These are phyloP conservation scores for Penicillium coffeae DNA, from an alignment of 495 filamentous ascomycete genomes.

Conservation along the genomic window DNA sequence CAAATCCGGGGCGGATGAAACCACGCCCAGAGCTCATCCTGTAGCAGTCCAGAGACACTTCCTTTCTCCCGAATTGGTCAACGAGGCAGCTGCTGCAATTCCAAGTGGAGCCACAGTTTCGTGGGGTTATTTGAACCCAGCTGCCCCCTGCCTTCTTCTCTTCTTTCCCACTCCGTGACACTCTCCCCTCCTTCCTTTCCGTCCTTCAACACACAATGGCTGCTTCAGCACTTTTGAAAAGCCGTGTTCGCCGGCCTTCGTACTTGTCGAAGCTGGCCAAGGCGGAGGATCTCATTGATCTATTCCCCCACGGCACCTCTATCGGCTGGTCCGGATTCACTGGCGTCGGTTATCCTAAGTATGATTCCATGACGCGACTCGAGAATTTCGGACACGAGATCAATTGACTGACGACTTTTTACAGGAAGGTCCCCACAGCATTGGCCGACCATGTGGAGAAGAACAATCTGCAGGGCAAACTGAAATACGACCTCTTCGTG, in stretches of 20 bases:
- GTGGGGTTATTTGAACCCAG: not conserved
- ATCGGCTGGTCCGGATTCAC: conserved; percentile 92
- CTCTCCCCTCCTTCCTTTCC: conserved; percentile 6
- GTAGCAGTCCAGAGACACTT: conserved; percentile 2
- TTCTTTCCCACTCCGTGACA: not conserved
- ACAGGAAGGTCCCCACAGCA: conserved; percentile 76
- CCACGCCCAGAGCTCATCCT: not conserved
- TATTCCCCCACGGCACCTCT: conserved; percentile 79
- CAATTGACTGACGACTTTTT: not conserved
- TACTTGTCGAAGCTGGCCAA: conserved; percentile 76
- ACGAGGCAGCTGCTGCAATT: not conserved
- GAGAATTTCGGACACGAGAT: not conserved
- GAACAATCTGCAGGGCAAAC: conserved; percentile 78
- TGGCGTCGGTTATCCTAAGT: conserved; percentile 88
- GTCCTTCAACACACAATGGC: conserved; percentile 30
- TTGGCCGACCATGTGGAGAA: conserved; percentile 87
- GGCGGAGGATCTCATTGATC: conserved; percentile 72
- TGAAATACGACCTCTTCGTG: conserved; percentile 83
- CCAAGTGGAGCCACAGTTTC: conserved; percentile 6
- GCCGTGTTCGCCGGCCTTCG: conserved; percentile 69
- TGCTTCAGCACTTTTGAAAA: conserved; percentile 71
- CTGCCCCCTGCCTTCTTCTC: conserved; percentile 6
- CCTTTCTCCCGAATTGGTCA: conserved; percentile 17
- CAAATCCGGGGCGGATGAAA: conserved; percentile 8
- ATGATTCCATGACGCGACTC: conserved; percentile 27